phyloP scores from a whole-genome alignment of 2,329 filamentous ascomycete genomes.

The Mycocentrospora acerina region DNA sequence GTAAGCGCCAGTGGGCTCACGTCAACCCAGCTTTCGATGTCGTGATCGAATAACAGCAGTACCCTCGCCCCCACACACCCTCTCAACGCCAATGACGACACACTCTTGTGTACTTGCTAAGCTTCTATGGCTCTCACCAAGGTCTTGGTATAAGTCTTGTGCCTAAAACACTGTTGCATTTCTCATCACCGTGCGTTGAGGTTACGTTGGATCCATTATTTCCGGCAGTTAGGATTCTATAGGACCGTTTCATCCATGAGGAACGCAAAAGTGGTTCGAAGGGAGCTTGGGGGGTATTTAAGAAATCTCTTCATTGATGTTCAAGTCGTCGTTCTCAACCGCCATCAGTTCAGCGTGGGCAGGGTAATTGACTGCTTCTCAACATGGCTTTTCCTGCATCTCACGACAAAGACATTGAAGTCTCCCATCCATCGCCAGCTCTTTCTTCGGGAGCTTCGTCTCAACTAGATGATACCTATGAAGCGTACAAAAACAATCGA shows the following conservation, averaged over 20 bases:
- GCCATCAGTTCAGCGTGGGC: not conserved
- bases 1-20: slow-evolving; percentile 3
- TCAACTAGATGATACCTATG: slow-evolving; percentile 34
- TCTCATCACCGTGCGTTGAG: slow-evolving; percentile 5
- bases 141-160: slow-evolving; percentile 6
- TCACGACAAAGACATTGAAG: slow-evolving; percentile 17
- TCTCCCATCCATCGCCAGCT: slow-evolving; percentile 17
- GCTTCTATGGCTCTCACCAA: slow-evolving; percentile 9
- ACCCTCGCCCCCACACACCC: slow-evolving; percentile 6
- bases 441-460: slow-evolving; percentile 23
- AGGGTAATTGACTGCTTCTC: not conserved
- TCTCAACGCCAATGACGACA: slow-evolving; percentile 17
- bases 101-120: slow-evolving; percentile 13
- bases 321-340: not conserved
- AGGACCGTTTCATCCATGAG: too few relatives aligned
- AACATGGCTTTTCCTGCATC: slow-evolving; percentile 11
- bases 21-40: slow-evolving; percentile 26
- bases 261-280: too few relatives aligned
- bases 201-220: slow-evolving; percentile 2
- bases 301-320: not conserved
- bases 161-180: not conserved
- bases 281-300: not conserved
- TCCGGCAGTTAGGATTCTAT: not conserved
- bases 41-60: slow-evolving; percentile 17
- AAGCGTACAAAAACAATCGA: slow-evolving; percentile 31